Evolutionary conservation across 2,329 filamentous ascomycete genomes (phyloP), one percentile per base, ranked within the genome.

Genomic region (Ambrosiella cleistominuta): DNA sequence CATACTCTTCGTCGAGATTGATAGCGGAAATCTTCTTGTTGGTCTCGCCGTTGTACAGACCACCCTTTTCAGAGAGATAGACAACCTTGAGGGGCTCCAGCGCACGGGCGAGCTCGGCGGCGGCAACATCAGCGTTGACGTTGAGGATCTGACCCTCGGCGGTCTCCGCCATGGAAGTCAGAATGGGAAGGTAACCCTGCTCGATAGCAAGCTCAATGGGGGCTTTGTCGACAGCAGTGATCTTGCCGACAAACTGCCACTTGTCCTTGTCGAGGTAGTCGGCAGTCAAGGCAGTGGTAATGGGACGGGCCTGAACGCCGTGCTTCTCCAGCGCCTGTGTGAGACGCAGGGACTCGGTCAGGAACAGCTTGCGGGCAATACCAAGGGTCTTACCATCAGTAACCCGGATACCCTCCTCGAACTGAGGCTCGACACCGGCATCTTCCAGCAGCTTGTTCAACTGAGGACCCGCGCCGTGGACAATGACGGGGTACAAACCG

Each of bases 51-150:
- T 97, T 88, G 72, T 95, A 95, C 39, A 98, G 74, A 7, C 91
- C 93, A 54, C 93, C 93, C 78, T 97, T 97, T 74, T 98, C 93
- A 4, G 89, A 94, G n/a, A 97, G 78, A 69, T 96, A 98, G 61
- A 98, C 90, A 62, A 97, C 91, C 81, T 98, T 98, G 66, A 97
- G 75, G 35, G 93, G 93, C 71, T 97, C 84, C 57, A 98, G 75
- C 59, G 86, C 82, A 61, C 88, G 83, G 27, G 93, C 91, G 61
- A 98, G 77, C 73, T 96, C 91, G 63, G 90, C 90, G 37, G 93
- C 93, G 40, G 91, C 91, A 62, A 96, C 91, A 70, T 98, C 93
- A 40, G 93, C 93, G 67, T 98, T 98, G 69, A 98, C 93, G 67
- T 98, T 98, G 63, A 98, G 78, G 56, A 97, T 83, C 70, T 91